Evolutionary conservation across 2,329 filamentous ascomycete genomes (phyloP).

Genomic region (Trichoderma endophyticum): DNA sequence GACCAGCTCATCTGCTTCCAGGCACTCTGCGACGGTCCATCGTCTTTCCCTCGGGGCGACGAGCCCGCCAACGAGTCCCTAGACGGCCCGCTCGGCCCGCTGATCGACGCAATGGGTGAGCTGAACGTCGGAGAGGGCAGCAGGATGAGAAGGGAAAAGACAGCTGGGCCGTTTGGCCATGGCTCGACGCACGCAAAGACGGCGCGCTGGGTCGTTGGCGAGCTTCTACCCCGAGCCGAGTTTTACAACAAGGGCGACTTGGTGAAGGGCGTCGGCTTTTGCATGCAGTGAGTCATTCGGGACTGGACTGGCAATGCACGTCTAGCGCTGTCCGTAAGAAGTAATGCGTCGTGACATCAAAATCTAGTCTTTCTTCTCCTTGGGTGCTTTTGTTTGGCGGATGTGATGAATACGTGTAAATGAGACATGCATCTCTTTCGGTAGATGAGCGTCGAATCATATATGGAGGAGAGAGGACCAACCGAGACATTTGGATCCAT

Average conservation of each 20-base stretch:
- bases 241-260: slow-evolving; percentile 52
- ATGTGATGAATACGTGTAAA: not conserved
- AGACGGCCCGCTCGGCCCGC: slow-evolving; percentile 16
- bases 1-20: slow-evolving; percentile 62
- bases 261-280: slow-evolving; percentile 46
- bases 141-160: slow-evolving; percentile 42
- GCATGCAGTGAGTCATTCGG: slow-evolving; percentile 5
- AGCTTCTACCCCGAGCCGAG: slow-evolving; percentile 46
- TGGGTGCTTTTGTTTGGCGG: not conserved
- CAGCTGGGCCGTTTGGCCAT: slow-evolving; percentile 51
- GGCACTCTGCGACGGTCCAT: slow-evolving; percentile 51
- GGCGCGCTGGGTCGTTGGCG: slow-evolving; percentile 56
- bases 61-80: slow-evolving; percentile 17
- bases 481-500: not conserved
- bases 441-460: not conserved
- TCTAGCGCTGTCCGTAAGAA: not conserved
- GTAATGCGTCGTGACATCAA: not conserved
- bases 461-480: not conserved
- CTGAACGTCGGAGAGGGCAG: slow-evolving; percentile 27
- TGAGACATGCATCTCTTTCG: not conserved
- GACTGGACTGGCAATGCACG: not conserved
- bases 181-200: slow-evolving; percentile 56
- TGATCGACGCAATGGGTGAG: slow-evolving; percentile 31
- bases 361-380: not conserved
- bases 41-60: slow-evolving; percentile 41